These are phyloP conservation scores for Eugenia klotzschiana DNA, from an alignment of 441 rosid genomes.

Conservation along the genomic window DNA sequence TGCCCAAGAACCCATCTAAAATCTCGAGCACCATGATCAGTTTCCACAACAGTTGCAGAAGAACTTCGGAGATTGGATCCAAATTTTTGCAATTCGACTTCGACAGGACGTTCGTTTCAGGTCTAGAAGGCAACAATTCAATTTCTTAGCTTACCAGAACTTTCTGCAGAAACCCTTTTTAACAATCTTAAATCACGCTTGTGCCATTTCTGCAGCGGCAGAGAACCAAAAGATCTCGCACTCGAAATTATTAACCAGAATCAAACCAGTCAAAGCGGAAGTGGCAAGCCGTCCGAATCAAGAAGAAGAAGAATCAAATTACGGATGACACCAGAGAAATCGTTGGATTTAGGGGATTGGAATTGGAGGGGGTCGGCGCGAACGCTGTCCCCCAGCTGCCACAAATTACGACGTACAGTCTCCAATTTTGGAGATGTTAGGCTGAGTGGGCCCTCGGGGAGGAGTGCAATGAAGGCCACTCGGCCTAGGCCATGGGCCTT, in stretches of 20 bases:
- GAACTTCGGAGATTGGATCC: too few species aligned
- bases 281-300: too few species aligned
- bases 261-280: neutral
- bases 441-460: constrained; percentile 1
- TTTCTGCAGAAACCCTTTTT: neutral
- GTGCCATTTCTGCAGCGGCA: neutral
- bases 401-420: constrained; percentile 17
- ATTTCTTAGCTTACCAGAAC: neutral
- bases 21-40: too few species aligned
- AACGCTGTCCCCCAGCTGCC: constrained; percentile 2
- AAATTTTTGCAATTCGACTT: too few species aligned
- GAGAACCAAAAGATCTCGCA: neutral
- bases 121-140: too few species aligned
- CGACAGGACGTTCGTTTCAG: too few species aligned
- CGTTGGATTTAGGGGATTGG: neutral
- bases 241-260: neutral
- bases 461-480: constrained; percentile 17
- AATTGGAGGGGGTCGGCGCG: neutral
- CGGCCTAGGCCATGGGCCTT: constrained; percentile 16
- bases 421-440: constrained; percentile 15
- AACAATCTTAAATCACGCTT: neutral
- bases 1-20: too few species aligned
- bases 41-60: too few species aligned
- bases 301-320: too few species aligned
- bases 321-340: too few species aligned